These are phyloP conservation scores for Leccinum longicurvipes DNA, from an alignment of 768 basidiomycete species.

Conservation along the genomic window DNA sequence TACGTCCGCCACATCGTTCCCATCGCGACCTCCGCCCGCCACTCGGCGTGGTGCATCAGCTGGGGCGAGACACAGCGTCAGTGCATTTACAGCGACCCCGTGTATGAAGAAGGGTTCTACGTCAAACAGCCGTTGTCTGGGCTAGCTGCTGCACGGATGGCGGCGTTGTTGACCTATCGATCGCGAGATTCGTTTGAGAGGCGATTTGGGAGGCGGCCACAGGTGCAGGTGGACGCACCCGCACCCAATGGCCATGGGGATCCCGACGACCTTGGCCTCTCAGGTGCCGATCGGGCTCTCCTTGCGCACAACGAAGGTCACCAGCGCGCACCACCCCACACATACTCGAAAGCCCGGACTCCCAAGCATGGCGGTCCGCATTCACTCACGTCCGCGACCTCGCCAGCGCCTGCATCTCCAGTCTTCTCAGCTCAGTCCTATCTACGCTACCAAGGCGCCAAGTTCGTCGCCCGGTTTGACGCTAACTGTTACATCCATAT, in stretches of 20 bases:
- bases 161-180: slow-evolving; percentile 90
- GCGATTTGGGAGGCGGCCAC: slow-evolving; percentile 84
- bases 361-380: slow-evolving; percentile 22
- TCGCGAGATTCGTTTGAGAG: slow-evolving; percentile 92
- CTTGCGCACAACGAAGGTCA: slow-evolving; percentile 88
- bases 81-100: slow-evolving; percentile 93
- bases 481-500: slow-evolving; percentile 96
- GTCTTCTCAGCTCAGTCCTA: slow-evolving; percentile 93
- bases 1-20: slow-evolving; percentile 85
- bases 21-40: slow-evolving; percentile 91
- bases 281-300: slow-evolving; percentile 50
- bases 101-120: slow-evolving; percentile 87
- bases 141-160: slow-evolving; percentile 91
- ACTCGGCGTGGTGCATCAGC: slow-evolving; percentile 98
- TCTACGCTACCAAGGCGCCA: slow-evolving; percentile 95
- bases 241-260: background rate
- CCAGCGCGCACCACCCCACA: slow-evolving; percentile 37
- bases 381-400: background rate
- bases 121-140: slow-evolving; percentile 73
- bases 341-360: slow-evolving; percentile 30
- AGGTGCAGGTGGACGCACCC: slow-evolving; percentile 23
- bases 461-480: slow-evolving; percentile 94
- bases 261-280: slow-evolving; percentile 2
- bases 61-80: slow-evolving; percentile 99
- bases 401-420: slow-evolving; percentile 14